Conservation (phyloP, 257 asterid species). For the Primulina huaijiensis region DNA sequence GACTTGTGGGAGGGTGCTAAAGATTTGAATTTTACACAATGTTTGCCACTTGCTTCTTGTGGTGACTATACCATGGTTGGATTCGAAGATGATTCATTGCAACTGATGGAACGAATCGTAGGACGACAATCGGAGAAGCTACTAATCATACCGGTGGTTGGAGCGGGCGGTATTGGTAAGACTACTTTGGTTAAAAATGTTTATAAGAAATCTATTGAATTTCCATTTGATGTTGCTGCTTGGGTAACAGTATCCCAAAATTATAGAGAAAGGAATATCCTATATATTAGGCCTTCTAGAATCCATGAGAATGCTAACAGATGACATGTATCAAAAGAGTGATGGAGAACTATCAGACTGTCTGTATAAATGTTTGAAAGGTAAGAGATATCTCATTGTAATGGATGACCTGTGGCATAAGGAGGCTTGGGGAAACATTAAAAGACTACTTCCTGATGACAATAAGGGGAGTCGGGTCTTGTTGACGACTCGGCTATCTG, state of each 20-base stretch:
- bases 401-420: slow-evolving; percentile 27
- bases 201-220: too few species aligned
- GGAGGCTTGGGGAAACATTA: slow-evolving; percentile 18
- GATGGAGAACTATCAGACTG: not conserved
- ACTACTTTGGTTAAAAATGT: too few species aligned
- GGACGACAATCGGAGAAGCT: not conserved
- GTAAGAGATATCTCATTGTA: not conserved
- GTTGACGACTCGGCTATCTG: too few species aligned
- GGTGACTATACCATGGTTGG: slow-evolving; percentile 2
- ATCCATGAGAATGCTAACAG: not conserved
- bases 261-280: not conserved
- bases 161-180: slow-evolving; percentile 29
- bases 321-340: not conserved
- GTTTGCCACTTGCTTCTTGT: not conserved
- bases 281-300: slow-evolving; percentile 3
- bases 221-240: slow-evolving; percentile 21
- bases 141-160: slow-evolving; percentile 19
- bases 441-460: not conserved
- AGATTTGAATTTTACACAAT: too few species aligned
- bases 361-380: slow-evolving; percentile 17
- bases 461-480: too few species aligned
- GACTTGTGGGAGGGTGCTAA: not conserved
- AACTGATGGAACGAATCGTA: slow-evolving; percentile 5
- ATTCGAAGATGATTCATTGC: not conserved
- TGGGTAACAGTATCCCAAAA: slow-evolving; percentile 28